Conservation (phyloP, 495 filamentous ascomycete species). For the Cenococcum geophilum region DNA sequence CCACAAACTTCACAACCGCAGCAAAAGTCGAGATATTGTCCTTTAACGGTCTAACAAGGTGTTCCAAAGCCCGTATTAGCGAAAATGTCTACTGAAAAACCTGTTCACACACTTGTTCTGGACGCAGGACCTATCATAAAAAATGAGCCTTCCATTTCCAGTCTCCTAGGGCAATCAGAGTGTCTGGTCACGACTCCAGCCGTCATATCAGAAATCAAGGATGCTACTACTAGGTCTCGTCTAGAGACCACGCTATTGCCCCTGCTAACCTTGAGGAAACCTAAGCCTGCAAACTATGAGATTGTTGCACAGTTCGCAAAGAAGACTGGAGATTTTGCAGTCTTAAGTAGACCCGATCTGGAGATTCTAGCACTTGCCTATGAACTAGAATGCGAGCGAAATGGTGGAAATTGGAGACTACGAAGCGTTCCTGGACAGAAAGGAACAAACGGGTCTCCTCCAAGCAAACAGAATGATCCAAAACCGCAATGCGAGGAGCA, state of each 20-base stretch:
- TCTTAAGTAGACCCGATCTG: conserved; percentile 77
- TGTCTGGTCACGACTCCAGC: conserved; percentile 65
- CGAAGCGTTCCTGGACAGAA: conserved; percentile 74
- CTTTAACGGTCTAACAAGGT: background rate
- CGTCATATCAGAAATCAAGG: conserved; percentile 81
- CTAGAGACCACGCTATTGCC: conserved; percentile 77
- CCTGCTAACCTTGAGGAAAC: conserved; percentile 71
- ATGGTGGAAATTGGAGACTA: conserved; percentile 76
- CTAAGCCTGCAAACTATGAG: conserved; percentile 66
- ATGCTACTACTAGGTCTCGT: conserved; percentile 71
- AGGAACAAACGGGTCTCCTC: conserved; percentile 61
- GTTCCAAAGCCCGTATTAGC: conserved; percentile 7
- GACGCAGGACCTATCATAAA: conserved; percentile 90
- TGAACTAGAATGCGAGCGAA: conserved; percentile 79
- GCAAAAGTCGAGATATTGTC: background rate
- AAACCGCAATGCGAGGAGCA: background rate
- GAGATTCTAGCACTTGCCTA: conserved; percentile 85
- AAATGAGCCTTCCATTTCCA: conserved; percentile 75
- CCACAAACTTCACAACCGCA: background rate
- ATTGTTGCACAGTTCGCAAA: conserved; percentile 78
- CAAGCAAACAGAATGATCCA: conserved; percentile 31
- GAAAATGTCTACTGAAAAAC: conserved; percentile 43
- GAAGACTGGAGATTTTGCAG: conserved; percentile 81
- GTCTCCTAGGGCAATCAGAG: conserved; percentile 67
- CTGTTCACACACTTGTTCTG: conserved; percentile 76